phyloP scores from a whole-genome alignment of 768 basidiomycete genomes.

The Pisolithus albus region DNA sequence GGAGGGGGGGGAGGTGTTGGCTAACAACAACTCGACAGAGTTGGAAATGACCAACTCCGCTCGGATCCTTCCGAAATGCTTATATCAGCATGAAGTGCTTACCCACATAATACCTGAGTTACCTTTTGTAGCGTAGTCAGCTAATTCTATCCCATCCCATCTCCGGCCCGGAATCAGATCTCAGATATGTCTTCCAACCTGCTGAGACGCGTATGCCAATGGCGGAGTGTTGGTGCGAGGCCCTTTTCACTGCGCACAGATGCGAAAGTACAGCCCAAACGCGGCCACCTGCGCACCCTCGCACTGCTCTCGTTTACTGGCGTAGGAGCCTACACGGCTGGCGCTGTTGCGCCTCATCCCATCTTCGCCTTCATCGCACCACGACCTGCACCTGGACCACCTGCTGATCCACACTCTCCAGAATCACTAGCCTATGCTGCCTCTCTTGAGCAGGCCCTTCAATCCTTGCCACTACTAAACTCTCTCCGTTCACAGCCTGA shows the following conservation, averaged over 20 bases:
- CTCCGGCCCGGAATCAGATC: neutral
- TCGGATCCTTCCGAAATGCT: conserved; percentile 17
- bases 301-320: conserved; percentile 18
- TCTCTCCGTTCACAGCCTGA: conserved; percentile 44
- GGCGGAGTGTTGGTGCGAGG: conserved; percentile 1
- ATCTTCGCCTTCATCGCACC: conserved; percentile 68
- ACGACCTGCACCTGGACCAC: conserved; percentile 67
- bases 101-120: too few relatives aligned
- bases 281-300: conserved; percentile 9
- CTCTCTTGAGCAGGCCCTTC: conserved; percentile 61
- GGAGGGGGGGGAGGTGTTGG: neutral
- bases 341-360: conserved; percentile 66
- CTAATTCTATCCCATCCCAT: too few relatives aligned
- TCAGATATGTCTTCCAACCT: conserved; percentile 4
- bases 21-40: too few relatives aligned
- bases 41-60: conserved; percentile 10
- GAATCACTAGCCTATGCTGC: conserved; percentile 53
- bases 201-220: conserved; percentile 5
- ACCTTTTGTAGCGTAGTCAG: too few relatives aligned
- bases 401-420: conserved; percentile 41
- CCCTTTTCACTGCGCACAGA: conserved; percentile 12
- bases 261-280: neutral
- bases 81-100: conserved; percentile 1
- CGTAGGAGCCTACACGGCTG: conserved; percentile 37
- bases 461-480: conserved; percentile 53